Conservation (phyloP, 352 stramenopile species). For the Phytophthora ramorum region DNA sequence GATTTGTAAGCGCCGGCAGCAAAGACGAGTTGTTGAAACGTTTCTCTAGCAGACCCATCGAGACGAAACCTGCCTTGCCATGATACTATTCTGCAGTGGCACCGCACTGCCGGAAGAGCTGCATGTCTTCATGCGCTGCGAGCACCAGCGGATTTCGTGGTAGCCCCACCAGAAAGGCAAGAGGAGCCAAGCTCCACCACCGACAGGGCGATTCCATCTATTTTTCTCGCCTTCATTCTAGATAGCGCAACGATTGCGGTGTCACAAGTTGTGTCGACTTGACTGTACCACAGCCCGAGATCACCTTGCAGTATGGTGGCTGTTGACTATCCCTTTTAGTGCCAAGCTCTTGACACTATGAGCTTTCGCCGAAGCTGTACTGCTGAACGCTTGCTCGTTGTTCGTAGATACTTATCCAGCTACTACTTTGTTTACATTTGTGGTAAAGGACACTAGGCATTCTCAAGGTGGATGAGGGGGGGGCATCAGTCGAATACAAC, state of each 20-base stretch:
- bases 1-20: background rate
- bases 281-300: background rate
- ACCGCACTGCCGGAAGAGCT: conserved; percentile 2
- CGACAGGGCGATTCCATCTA: no score
- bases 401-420: no score
- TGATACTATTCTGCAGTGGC: conserved; percentile 4
- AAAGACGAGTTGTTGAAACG: conserved; percentile 1
- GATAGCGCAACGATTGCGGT: background rate
- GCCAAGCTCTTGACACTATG: background rate
- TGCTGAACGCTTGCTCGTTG: no score
- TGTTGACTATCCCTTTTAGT: background rate
- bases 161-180: conserved; percentile 6
- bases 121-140: background rate
- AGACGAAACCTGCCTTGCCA: conserved; percentile 7
- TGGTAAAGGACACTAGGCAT: background rate
- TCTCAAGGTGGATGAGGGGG: no score
- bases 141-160: conserved; percentile 3
- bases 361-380: no score
- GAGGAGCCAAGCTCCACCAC: background rate
- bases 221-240: no score
- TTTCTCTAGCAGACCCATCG: conserved; percentile 13
- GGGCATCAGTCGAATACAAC: background rate
- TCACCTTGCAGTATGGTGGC: no score
- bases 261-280: background rate
- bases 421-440: background rate